Evolutionary conservation across 495 filamentous ascomycete species (phyloP).

Genomic region (Peziza echinospora): DNA sequence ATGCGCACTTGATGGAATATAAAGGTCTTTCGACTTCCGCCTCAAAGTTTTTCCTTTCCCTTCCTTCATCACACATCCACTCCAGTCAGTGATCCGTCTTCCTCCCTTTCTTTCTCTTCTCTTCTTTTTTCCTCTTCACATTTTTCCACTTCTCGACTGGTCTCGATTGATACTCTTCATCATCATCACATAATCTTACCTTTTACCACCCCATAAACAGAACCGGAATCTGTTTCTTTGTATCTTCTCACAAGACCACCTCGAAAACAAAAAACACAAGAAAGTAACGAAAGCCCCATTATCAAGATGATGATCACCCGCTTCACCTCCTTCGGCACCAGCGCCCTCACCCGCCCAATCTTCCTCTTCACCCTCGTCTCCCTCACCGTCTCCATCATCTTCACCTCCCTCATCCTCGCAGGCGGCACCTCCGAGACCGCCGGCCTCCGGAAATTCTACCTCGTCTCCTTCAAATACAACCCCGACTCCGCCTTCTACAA

Average conservation of each 20-base stretch:
- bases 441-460: conserved; percentile 14
- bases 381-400: conserved; percentile 19
- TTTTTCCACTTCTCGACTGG: not conserved
- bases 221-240: too few species aligned
- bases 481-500: not conserved
- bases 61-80: too few species aligned
- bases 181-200: not conserved
- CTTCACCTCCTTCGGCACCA: not conserved
- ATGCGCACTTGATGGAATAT: too few species aligned
- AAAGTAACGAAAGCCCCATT: too few species aligned
- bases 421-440: conserved; percentile 4
- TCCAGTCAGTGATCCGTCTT: too few species aligned
- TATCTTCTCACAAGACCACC: too few species aligned
- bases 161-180: not conserved
- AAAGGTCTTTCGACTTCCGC: too few species aligned
- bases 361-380: conserved; percentile 9
- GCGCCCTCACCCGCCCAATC: conserved; percentile 1
- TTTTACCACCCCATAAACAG: not conserved
- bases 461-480: conserved; percentile 12
- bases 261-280: too few species aligned
- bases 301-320: too few species aligned
- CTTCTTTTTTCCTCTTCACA: conserved; percentile 1
- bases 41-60: too few species aligned
- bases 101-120: not conserved
- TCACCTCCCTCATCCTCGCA: conserved; percentile 22